Base-by-base conservation (phyloP, 331 rosid genomes). In the Ulmus americana region DNA sequence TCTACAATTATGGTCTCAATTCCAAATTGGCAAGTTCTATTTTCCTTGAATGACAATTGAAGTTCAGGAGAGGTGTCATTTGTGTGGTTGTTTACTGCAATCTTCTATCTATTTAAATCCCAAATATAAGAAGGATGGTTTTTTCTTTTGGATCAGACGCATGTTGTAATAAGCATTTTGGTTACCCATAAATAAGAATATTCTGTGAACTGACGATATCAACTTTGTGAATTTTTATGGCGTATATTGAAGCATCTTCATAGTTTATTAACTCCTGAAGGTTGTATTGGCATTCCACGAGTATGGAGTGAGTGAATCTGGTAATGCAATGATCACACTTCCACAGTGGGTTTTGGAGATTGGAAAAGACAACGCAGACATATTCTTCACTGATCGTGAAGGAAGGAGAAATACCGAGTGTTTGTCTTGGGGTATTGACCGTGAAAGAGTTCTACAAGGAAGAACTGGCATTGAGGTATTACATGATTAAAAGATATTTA, bases 221-320 rank as follows among this genome's bases (percentile, higher is more conserved):
- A 45, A 43, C 41, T n/a, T 5, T 38, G 48, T 39, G 12, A 55
- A 65, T 58, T 38, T 12, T 52, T 51, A 40, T n/a, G 42, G 18
- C 14, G 38, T 51, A 12, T 42, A 50, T n/a, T 73, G 22, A 35
- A 45, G 45, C 44, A 14, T 54, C 57, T 73, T 70, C 56, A 55
- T 42, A 56, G 35, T 61, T 78, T 79, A 54, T 62, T 52, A 55
- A 74, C 55, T 83, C 77, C 63, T 67, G 82, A 73, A 94, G 99
- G 97, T 90, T 66, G 97, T 85, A 63, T 80, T 94, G 95, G 95
- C 97, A 69, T 94, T 94, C 76, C 95, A 94, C 79, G 95, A 86
- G 64, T 81, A 44, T 77, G 95, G 90, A 69, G 90, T 88, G 77
- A 79, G 63, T 68, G 86, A 82, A 64, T 79, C 91, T 61, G 82